A percentile compares a stretch with the other conserved stretches of the same genome.
phyloP scores from a whole-genome alignment of 192 early-diverging fungal species.

The Irineochytrium annulatum region DNA sequence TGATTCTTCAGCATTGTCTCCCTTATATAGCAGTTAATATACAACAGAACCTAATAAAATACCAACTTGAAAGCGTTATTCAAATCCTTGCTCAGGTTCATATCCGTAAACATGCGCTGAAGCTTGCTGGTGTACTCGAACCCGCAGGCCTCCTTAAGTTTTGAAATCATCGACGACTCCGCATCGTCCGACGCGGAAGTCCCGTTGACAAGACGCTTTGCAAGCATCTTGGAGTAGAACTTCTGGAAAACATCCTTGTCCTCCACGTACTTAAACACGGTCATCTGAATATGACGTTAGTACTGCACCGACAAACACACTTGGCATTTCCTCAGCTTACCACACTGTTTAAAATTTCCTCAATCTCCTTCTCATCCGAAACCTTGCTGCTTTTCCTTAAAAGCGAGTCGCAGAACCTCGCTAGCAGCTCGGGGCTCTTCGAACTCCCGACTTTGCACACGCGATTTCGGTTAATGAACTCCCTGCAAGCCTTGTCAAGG shows the following conservation, averaged over 20 bases:
- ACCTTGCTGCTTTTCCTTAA: conserved; percentile 80
- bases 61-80: conserved; percentile 77
- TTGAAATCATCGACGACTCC: conserved; percentile 91
- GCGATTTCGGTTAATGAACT: conserved; percentile 89
- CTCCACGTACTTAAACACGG: conserved; percentile 92
- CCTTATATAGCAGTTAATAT: conserved; percentile 14
- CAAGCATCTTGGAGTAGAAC: conserved; percentile 90
- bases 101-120: conserved; percentile 94
- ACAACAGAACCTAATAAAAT: background rate
- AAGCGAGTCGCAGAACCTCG: conserved; percentile 85
- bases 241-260: conserved; percentile 99
- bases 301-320: background rate
- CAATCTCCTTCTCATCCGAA: conserved; percentile 66
- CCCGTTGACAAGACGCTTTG: conserved; percentile 86
- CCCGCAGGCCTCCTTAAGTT: conserved; percentile 85
- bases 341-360: conserved; percentile 69
- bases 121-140: conserved; percentile 93
- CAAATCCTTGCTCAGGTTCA: conserved; percentile 85
- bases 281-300: conserved; percentile 58
- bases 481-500: conserved; percentile 88
- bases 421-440: conserved; percentile 84
- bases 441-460: conserved; percentile 66
- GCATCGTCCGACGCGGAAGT: conserved; percentile 87
- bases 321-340: conserved; percentile 43
- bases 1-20: conserved; percentile 42